A percentile compares a stretch with the other conserved stretches of the same genome.
phyloP scores from a whole-genome alignment of 2,329 filamentous ascomycete genomes.

The Emmonsia crescens region DNA sequence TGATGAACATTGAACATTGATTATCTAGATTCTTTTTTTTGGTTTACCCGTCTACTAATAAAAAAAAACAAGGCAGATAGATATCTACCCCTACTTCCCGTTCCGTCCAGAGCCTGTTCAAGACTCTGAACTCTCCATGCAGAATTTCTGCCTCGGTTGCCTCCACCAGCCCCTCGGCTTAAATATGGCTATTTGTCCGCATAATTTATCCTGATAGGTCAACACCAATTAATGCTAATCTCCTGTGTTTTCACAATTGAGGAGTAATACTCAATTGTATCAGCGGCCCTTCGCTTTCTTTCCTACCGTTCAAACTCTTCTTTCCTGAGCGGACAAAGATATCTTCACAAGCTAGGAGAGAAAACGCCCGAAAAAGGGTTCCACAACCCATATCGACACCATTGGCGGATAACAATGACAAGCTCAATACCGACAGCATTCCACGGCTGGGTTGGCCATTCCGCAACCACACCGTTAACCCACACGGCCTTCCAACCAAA shows the following conservation, averaged over 20 bases:
- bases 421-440: constrained; percentile 15
- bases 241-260: not conserved
- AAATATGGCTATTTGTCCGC: not conserved
- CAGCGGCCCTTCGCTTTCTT: not conserved
- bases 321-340: too few species aligned
- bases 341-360: too few species aligned
- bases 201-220: not conserved
- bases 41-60: too few species aligned
- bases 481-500: constrained; percentile 31
- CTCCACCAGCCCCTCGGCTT: not conserved
- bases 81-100: too few species aligned
- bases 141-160: not conserved
- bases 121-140: not conserved
- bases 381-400: too few species aligned
- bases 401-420: not conserved
- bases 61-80: too few species aligned
- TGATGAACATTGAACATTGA: too few species aligned
- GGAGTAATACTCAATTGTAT: not conserved
- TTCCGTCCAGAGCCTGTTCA: too few species aligned
- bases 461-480: constrained; percentile 23
- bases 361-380: too few species aligned
- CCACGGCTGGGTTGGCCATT: constrained; percentile 31
- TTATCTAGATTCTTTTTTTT: too few species aligned
- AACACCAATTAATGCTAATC: not conserved
- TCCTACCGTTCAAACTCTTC: too few species aligned